Conservation (phyloP, 768 basidiomycete genomes). For the Cyclocybe cylindracea region DNA sequence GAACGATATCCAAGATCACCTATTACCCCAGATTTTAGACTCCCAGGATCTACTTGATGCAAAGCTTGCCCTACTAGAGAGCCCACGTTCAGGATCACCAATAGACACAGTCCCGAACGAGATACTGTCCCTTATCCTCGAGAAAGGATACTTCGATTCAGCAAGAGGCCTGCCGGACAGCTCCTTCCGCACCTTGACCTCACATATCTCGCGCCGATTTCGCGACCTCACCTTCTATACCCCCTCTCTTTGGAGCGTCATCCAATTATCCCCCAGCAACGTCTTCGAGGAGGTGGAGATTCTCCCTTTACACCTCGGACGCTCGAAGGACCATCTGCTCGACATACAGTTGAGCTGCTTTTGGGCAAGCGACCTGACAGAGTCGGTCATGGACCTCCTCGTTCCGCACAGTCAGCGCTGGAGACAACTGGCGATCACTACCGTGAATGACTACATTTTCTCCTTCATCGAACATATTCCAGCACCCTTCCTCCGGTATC, state of each 20-base stretch:
- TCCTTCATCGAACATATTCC: slow-evolving; percentile 18
- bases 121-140: slow-evolving; percentile 27
- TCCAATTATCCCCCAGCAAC: slow-evolving; percentile 26
- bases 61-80: slow-evolving; percentile 1
- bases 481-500: slow-evolving; percentile 21
- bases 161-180: slow-evolving; percentile 11
- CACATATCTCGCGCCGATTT: slow-evolving; percentile 23
- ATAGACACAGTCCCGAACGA: slow-evolving; percentile 30
- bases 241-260: slow-evolving; percentile 33
- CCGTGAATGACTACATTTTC: slow-evolving; percentile 23
- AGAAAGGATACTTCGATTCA: slow-evolving; percentile 23
- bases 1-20: not conserved
- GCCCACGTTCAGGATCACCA: slow-evolving; percentile 3
- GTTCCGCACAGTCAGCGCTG: slow-evolving; percentile 29
- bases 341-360: slow-evolving; percentile 29
- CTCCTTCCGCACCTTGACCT: slow-evolving; percentile 17
- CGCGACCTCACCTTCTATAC: slow-evolving; percentile 24
- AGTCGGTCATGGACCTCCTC: slow-evolving; percentile 22
- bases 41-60: not conserved
- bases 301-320: slow-evolving; percentile 23
- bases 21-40: not conserved
- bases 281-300: slow-evolving; percentile 16
- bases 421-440: slow-evolving; percentile 24
- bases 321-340: slow-evolving; percentile 29
- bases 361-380: slow-evolving; percentile 23